Percentiles rank a stretch among this genome's conserved stretches.
Evolutionary conservation across 768 basidiomycete species (phyloP).

Genomic region (Kwoniella dendrophila): DNA sequence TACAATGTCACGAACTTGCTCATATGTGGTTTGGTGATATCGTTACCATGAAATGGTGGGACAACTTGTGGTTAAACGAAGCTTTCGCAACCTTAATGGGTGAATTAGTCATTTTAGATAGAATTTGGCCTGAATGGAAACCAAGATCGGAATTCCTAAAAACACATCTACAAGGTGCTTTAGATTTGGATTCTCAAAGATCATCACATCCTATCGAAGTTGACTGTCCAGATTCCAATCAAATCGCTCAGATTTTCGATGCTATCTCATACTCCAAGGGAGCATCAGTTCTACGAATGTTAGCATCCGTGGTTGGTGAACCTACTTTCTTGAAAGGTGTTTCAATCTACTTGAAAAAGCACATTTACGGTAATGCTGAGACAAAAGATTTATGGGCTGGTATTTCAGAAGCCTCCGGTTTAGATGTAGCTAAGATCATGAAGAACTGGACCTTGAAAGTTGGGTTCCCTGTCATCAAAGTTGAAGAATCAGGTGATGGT

Average conservation of each 20-base stretch:
- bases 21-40: conserved; percentile 80
- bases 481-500: conserved; percentile 72
- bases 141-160: conserved; percentile 79
- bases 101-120: conserved; percentile 78
- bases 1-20: conserved; percentile 73
- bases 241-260: conserved; percentile 89
- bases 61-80: conserved; percentile 57
- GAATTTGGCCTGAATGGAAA: conserved; percentile 75
- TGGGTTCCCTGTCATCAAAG: conserved; percentile 87
- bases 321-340: conserved; percentile 84
- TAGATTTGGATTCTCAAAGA: conserved; percentile 77
- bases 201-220: conserved; percentile 94
- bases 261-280: conserved; percentile 76
- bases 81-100: conserved; percentile 92
- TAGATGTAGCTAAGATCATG: conserved; percentile 79
- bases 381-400: conserved; percentile 87
- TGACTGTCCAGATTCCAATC: conserved; percentile 79
- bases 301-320: conserved; percentile 83
- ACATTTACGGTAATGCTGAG: conserved; percentile 79
- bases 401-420: conserved; percentile 70
- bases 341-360: conserved; percentile 85
- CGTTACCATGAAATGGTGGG: conserved; percentile 74
- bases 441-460: conserved; percentile 86
- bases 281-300: conserved; percentile 83
- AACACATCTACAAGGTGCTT: conserved; percentile 72